A percentile compares a stretch with the other conserved stretches of the same genome.
phyloP scores from a whole-genome alignment of 108 stramenopile species.

The Schizochytrium sp. region DNA sequence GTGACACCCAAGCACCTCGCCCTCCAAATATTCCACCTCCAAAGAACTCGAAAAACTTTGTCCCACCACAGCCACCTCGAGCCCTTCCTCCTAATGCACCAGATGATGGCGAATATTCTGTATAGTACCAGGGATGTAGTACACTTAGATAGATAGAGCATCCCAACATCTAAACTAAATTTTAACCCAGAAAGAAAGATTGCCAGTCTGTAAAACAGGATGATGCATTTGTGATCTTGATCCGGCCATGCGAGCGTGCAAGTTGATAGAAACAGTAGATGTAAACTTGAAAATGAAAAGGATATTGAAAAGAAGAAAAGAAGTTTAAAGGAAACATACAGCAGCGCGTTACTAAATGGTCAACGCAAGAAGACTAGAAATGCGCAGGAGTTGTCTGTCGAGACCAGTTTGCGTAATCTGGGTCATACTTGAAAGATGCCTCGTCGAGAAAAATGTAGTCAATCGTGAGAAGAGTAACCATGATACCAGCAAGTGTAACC shows the following conservation, averaged over 20 bases:
- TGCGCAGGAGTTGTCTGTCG: conserved; percentile 46
- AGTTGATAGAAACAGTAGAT: too few relatives aligned
- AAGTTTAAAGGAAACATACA: background rate
- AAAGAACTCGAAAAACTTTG: background rate
- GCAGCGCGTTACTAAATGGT: background rate
- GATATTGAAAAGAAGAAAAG: background rate
- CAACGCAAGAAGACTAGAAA: background rate
- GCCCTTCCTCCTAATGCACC: conserved; percentile 22
- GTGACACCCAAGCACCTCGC: background rate
- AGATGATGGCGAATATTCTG: conserved; percentile 18
- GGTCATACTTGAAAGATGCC: conserved; percentile 27
- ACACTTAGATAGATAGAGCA: background rate
- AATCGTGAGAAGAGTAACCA: background rate
- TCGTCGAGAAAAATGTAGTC: conserved; percentile 59
- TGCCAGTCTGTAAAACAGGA: too few relatives aligned
- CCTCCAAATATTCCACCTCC: conserved; percentile 45
- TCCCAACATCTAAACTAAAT: background rate
- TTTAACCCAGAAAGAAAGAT: background rate
- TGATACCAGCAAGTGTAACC: conserved; percentile 34
- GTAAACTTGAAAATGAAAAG: background rate
- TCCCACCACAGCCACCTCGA: conserved; percentile 39
- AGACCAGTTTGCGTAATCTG: conserved; percentile 48
- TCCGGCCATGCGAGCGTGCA: too few relatives aligned
- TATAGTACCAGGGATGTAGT: background rate
- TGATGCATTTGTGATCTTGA: too few relatives aligned